Base-by-base conservation (phyloP, 164 flowering plant species). In the Santalum album region DNA sequence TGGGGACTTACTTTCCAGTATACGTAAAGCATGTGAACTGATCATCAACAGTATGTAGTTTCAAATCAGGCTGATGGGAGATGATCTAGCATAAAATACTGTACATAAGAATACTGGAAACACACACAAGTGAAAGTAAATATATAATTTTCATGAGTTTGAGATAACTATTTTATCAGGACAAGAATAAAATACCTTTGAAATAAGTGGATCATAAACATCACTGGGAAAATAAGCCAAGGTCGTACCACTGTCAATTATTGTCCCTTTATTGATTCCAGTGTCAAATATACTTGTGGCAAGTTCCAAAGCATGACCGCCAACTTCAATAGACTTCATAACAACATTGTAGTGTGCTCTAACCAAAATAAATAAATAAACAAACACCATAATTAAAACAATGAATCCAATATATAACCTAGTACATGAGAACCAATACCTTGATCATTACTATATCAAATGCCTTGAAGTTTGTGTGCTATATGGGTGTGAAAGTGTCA, bases 221-320 rank as follows among this genome's bases (percentile, higher is more conserved):
- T 24, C 67, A 12, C 63, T 65, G 21, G 96, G 87, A 66, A 92
- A 73, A 71, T 89, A 89, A 1, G 96, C 84, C 78, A 92, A 69
- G 24, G 98, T 92, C 63, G 96, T 87, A 46, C 98, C 98, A 65
- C 96, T 89, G 62, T 92, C 98, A 60, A 92, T 75, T 27, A 92
- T 80, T 35, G 96, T 73, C 54, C 86, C 89, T 63, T 59, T 75
- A 19, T 52, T 49, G 12, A 53, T 68, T 34, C 74, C 87, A 29
- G 72, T 54, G 29, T 70, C 83, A 69, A 80, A 82, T 48, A 64
- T 42, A 72, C 77, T 83, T 36, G 86, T 50, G 16, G 96, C 83
- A 68, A 89, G 80, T 16, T 78, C 58, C 55, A 92, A 63, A 58
- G 70, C 70, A 45, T 61, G 51, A 62, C 78, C 81, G 65, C 82